These are phyloP conservation scores for Penicillium rolfsii DNA, from an alignment of 2,329 filamentous ascomycete species.

Conservation along the genomic window DNA sequence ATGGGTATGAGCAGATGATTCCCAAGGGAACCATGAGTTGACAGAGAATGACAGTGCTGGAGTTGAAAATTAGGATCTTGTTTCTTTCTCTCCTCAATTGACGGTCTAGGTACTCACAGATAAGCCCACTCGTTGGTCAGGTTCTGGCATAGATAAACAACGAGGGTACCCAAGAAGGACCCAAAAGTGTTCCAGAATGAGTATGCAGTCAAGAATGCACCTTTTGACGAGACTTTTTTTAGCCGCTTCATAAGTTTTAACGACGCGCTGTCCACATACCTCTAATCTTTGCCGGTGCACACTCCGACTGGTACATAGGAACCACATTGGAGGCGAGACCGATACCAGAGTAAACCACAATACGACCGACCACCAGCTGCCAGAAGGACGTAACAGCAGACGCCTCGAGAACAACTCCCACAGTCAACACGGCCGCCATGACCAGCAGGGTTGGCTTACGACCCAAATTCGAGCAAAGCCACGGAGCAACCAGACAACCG, in stretches of 20 bases:
- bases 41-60: background rate
- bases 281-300: constrained; percentile 14
- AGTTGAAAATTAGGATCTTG: background rate
- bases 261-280: background rate
- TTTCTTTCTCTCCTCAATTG: background rate
- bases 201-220: constrained; percentile 15
- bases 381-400: constrained; percentile 25
- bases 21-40: background rate
- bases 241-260: background rate
- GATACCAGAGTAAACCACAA: constrained; percentile 27
- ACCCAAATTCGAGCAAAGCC: background rate
- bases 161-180: constrained; percentile 12
- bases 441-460: background rate
- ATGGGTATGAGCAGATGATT: background rate
- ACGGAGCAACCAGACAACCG: background rate
- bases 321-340: constrained; percentile 17
- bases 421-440: background rate
- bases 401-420: constrained; percentile 22
- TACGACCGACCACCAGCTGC: constrained; percentile 31
- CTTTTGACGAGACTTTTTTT: background rate
- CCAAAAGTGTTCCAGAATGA: constrained; percentile 20
- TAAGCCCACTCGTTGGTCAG: constrained; percentile 5
- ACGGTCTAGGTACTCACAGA: background rate
- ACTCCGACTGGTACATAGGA: constrained; percentile 17
- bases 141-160: constrained; percentile 14